These are phyloP conservation scores for Neoscytalidium dimidiatum DNA, from an alignment of 2,329 filamentous ascomycete species.

Conservation along the genomic window DNA sequence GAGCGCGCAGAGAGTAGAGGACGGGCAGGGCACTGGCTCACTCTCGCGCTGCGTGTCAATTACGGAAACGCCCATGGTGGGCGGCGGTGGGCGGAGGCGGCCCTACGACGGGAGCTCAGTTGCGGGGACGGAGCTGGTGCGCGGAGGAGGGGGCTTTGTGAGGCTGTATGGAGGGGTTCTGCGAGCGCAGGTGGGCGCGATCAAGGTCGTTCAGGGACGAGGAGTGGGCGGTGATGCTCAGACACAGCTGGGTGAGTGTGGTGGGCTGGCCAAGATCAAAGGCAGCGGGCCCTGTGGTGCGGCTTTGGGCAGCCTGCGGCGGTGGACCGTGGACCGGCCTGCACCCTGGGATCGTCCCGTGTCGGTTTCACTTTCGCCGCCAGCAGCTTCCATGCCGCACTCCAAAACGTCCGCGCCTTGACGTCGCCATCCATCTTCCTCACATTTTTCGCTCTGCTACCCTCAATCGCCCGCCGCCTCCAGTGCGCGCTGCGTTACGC, in stretches of 20 bases:
- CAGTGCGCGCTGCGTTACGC: too few relatives aligned
- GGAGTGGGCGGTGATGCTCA: conserved; percentile 13
- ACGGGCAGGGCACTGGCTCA: conserved; percentile 37
- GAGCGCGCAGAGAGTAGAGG: neutral
- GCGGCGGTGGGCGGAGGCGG: conserved; percentile 11
- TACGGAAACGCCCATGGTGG: conserved; percentile 78
- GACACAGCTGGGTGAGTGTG: conserved; percentile 10
- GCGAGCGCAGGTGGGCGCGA: neutral
- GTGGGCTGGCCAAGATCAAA: conserved; percentile 13
- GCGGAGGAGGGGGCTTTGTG: neutral
- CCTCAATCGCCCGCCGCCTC: too few relatives aligned
- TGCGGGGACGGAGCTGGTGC: neutral
- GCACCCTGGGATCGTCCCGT: neutral
- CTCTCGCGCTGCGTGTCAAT: conserved; percentile 81
- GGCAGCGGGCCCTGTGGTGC: conserved; percentile 13
- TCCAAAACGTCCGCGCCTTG: too few relatives aligned
- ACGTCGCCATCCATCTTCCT: too few relatives aligned
- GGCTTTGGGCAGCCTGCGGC: conserved; percentile 2
- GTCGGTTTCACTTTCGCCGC: too few relatives aligned
- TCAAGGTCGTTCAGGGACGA: neutral
- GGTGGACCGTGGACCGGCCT: neutral
- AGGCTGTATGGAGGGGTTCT: neutral
- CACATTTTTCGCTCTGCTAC: too few relatives aligned
- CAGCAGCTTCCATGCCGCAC: neutral
- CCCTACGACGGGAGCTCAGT: conserved; percentile 4